Evolutionary conservation across 805 yeast genomes (phyloP).

Genomic region (Trichomonascus vanleenenianus): DNA sequence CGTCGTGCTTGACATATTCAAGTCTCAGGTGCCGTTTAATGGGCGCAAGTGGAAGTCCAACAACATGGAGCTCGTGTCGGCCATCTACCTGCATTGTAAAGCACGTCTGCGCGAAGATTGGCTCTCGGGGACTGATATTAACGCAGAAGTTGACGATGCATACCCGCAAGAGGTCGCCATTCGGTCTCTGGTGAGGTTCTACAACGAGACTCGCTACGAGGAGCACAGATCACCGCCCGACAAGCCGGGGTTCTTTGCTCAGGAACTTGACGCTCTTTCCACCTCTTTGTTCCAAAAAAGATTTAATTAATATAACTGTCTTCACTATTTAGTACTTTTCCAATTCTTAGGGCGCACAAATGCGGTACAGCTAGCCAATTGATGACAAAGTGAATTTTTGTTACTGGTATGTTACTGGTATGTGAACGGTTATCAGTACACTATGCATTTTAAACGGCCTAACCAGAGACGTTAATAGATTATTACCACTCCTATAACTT

Average conservation of each 20-base stretch:
- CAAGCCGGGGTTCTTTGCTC: slow-evolving; percentile 35
- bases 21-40: slow-evolving; percentile 77
- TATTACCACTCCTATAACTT: no score
- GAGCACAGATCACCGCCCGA: slow-evolving; percentile 47
- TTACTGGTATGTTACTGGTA: no score
- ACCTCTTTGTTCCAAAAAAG: no score
- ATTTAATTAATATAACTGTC: no score
- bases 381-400: no score
- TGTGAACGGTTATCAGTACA: no score
- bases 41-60: slow-evolving; percentile 91
- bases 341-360: no score
- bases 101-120: slow-evolving; percentile 74
- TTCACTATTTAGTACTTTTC: no score
- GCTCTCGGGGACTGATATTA: slow-evolving; percentile 76
- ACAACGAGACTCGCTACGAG: slow-evolving; percentile 44
- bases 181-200: slow-evolving; percentile 69
- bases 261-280: slow-evolving; percentile 20
- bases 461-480: no score
- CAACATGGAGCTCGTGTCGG: slow-evolving; percentile 89
- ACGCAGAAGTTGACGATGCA: slow-evolving; percentile 66
- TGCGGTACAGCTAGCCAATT: no score
- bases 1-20: slow-evolving; percentile 67
- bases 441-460: no score
- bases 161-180: slow-evolving; percentile 81
- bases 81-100: slow-evolving; percentile 70